These are phyloP conservation scores for Neurospora crassa DNA, from an alignment of 2,329 filamentous ascomycete genomes.

Conservation along the genomic window DNA sequence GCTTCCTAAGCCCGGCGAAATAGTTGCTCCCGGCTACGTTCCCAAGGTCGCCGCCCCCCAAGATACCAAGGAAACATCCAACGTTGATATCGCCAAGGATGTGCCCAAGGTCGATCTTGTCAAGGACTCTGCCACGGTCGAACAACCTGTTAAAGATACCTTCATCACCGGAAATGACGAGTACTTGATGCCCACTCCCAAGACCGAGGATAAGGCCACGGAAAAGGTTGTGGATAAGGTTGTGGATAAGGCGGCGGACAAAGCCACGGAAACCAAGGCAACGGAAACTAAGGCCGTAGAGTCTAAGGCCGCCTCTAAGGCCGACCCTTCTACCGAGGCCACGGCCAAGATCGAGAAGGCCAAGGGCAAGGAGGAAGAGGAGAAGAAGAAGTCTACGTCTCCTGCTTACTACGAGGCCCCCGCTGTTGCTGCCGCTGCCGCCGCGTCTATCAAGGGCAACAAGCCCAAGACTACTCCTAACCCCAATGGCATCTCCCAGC, in stretches of 20 bases:
- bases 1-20: slow-evolving; percentile 63
- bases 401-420: slow-evolving; percentile 12
- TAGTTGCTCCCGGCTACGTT: slow-evolving; percentile 4
- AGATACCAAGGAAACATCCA: slow-evolving; percentile 3
- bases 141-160: neutral
- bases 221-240: slow-evolving; percentile 26
- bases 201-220: slow-evolving; percentile 8
- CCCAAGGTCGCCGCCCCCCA: neutral
- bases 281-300: too few species aligned
- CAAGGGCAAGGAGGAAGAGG: slow-evolving; percentile 16
- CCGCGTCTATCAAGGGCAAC: slow-evolving; percentile 33
- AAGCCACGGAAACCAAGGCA: slow-evolving; percentile 14
- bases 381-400: slow-evolving; percentile 9
- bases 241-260: slow-evolving; percentile 21
- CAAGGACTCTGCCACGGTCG: slow-evolving; percentile 1
- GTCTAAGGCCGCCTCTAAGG: neutral
- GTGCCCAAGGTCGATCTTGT: neutral
- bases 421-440: slow-evolving; percentile 6
- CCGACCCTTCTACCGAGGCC: slow-evolving; percentile 1
- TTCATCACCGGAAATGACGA: slow-evolving; percentile 15
- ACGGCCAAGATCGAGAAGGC: slow-evolving; percentile 1
- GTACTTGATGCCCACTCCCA: slow-evolving; percentile 13
- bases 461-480: slow-evolving; percentile 57
- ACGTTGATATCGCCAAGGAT: slow-evolving; percentile 12
- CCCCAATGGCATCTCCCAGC: slow-evolving; percentile 61